Conservation (phyloP, 345 rosid species). For the Ailanthus altissimus region DNA sequence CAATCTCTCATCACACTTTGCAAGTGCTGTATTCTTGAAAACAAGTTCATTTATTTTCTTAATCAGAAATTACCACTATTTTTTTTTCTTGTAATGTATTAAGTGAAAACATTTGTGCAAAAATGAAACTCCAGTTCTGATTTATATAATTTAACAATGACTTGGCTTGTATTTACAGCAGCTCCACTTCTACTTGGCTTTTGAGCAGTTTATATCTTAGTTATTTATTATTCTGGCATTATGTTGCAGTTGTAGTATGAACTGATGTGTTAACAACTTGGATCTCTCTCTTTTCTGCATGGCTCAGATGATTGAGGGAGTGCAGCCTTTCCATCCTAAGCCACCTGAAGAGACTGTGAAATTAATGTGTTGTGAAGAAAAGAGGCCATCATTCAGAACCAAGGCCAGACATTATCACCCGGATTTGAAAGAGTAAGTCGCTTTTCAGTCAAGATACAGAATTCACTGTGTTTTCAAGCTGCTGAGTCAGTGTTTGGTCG, state of each 20-base stretch:
- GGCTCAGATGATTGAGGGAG: slow-evolving; percentile 84
- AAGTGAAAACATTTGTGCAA: background rate
- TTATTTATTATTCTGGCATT: background rate
- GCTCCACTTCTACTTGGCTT: background rate
- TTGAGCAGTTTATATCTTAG: background rate
- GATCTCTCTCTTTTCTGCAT: slow-evolving; percentile 21
- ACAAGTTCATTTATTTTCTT: background rate
- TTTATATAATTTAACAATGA: no score
- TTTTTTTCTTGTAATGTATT: background rate
- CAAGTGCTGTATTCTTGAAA: background rate
- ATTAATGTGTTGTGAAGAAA: slow-evolving; percentile 65
- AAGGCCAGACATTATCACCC: slow-evolving; percentile 71
- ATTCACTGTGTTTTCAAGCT: background rate
- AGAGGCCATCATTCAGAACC: slow-evolving; percentile 66
- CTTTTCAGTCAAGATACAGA: background rate
- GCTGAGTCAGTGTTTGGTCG: background rate
- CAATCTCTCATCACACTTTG: background rate
- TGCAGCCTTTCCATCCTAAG: slow-evolving; percentile 71
- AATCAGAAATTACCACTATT: background rate
- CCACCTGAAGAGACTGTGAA: slow-evolving; percentile 64
- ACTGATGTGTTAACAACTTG: slow-evolving; percentile 3
- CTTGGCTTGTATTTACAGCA: background rate
- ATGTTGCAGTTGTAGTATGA: no score
- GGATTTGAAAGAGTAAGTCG: slow-evolving; percentile 80
- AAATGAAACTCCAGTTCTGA: background rate